Evolutionary conservation across 1,139 yeast species (phyloP).

Genomic region (Kurtzmaniella quercitrusa): DNA sequence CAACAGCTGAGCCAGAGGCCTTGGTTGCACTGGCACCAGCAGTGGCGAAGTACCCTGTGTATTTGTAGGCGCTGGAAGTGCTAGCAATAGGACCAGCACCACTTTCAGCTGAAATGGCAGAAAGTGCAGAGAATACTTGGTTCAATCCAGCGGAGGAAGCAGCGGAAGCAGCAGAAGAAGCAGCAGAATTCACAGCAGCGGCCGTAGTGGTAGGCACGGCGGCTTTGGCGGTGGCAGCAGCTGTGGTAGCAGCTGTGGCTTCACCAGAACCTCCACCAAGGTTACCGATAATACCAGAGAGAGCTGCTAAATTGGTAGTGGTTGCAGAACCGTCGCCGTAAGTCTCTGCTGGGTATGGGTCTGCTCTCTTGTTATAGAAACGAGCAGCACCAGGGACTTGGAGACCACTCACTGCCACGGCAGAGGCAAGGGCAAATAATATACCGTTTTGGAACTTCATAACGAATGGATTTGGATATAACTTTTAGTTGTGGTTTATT

Average conservation of each 20-base stretch:
- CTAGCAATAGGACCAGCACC: neutral
- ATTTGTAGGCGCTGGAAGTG: neutral
- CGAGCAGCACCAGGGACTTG: neutral
- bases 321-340: neutral
- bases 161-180: neutral
- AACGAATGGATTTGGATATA: neutral
- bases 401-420: neutral
- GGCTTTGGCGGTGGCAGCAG: neutral
- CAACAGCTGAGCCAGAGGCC: neutral
- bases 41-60: neutral
- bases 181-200: neutral
- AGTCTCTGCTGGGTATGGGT: neutral
- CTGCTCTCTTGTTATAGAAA: neutral
- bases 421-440: neutral
- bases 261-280: constrained; percentile 1
- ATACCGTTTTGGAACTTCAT: neutral
- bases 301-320: neutral
- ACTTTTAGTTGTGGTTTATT: neutral
- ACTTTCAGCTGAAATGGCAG: neutral
- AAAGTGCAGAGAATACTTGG: neutral
- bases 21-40: neutral
- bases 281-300: neutral
- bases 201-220: neutral
- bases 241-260: neutral
- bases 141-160: neutral